Conservation (phyloP, 805 yeast genomes). For the Jamesozyma spencerorum region DNA sequence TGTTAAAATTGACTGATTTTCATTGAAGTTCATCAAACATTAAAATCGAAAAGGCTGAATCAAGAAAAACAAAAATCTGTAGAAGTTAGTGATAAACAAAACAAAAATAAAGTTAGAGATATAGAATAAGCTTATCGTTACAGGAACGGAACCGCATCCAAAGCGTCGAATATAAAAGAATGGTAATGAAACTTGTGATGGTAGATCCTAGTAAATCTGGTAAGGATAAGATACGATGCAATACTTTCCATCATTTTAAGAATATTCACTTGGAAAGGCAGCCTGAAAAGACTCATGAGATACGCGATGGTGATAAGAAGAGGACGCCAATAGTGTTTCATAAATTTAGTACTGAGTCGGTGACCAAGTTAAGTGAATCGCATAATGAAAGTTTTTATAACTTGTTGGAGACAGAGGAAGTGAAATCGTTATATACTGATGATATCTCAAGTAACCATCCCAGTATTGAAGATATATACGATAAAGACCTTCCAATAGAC, state of each 20-base stretch:
- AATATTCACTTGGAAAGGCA: background rate
- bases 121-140: too few relatives aligned
- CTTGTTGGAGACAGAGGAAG: background rate
- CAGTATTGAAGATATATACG: too few relatives aligned
- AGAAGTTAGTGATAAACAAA: too few relatives aligned
- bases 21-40: too few relatives aligned
- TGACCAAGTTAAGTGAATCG: background rate
- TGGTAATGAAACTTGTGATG: slow-evolving; percentile 10
- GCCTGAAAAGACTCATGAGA: background rate
- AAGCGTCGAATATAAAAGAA: background rate
- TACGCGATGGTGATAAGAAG: background rate
- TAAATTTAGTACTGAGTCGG: slow-evolving; percentile 1
- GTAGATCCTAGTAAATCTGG: slow-evolving; percentile 11
- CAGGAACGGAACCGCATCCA: background rate
- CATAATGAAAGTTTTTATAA: background rate
- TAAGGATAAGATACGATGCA: slow-evolving; percentile 8
- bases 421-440: background rate
- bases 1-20: too few relatives aligned
- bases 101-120: too few relatives aligned
- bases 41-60: too few relatives aligned
- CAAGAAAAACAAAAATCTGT: too few relatives aligned
- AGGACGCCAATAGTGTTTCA: slow-evolving; percentile 3
- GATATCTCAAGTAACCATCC: too few relatives aligned
- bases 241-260: slow-evolving; percentile 9
- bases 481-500: too few relatives aligned